Conservation (phyloP, 306 rosid species). For the Prunus salicina region DNA sequence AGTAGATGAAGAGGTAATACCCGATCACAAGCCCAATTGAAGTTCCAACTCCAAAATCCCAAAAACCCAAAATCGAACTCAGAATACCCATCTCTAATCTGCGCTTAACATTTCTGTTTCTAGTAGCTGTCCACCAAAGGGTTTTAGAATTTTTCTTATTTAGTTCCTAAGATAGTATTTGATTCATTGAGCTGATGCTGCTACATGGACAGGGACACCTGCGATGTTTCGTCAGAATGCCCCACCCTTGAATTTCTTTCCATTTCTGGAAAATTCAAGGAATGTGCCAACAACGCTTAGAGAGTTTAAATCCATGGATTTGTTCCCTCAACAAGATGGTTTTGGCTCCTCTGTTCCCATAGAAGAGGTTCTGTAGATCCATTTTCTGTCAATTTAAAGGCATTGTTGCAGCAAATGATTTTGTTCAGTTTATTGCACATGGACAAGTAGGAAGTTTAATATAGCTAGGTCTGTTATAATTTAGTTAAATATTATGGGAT, state of each 20-base stretch:
- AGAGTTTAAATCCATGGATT: constrained; percentile 31
- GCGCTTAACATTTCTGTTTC: neutral
- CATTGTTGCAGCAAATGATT: neutral
- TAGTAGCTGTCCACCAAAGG: neutral
- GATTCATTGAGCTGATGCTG: neutral
- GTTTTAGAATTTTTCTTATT: neutral
- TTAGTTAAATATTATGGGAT: neutral
- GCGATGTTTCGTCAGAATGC: constrained; percentile 43
- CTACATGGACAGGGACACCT: constrained; percentile 37
- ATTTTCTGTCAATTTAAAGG: neutral
- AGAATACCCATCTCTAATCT: constrained; percentile 66
- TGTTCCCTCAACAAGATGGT: neutral
- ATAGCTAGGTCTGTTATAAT: neutral
- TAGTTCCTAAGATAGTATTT: neutral
- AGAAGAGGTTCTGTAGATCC: too few relatives aligned
- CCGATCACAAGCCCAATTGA: constrained; percentile 71
- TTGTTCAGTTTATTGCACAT: too few relatives aligned
- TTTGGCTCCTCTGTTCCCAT: too few relatives aligned
- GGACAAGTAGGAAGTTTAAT: too few relatives aligned
- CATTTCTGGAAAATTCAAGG: constrained; percentile 31
- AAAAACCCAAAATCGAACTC: constrained; percentile 43
- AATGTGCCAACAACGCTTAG: constrained; percentile 1
- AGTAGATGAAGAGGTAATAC: constrained; percentile 75
- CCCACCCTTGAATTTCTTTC: constrained; percentile 53
- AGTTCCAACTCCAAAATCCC: constrained; percentile 80